These are phyloP conservation scores for Penicillium sp. DNA, from an alignment of 2,329 filamentous ascomycete genomes.

Conservation along the genomic window DNA sequence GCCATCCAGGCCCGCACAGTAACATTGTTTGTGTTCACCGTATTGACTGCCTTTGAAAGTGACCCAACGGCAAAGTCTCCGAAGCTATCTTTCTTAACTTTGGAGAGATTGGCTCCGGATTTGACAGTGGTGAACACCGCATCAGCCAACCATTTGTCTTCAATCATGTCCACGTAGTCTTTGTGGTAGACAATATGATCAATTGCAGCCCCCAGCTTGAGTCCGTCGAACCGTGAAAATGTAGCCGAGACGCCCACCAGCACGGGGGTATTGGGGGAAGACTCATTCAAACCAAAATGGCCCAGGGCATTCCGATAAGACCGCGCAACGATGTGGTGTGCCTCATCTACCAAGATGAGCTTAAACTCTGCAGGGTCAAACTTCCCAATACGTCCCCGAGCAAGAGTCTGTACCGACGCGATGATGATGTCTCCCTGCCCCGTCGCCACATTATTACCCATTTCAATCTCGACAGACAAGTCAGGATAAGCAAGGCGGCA, in stretches of 20 bases:
- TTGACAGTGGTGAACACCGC: conserved; percentile 94
- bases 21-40: conserved; percentile 75
- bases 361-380: conserved; percentile 83
- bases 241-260: conserved; percentile 90
- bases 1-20: conserved; percentile 85
- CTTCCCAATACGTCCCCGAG: conserved; percentile 76
- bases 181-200: conserved; percentile 97
- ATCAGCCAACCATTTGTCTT: conserved; percentile 87
- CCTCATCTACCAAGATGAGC: conserved; percentile 90
- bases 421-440: conserved; percentile 90
- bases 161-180: conserved; percentile 79
- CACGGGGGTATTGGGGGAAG: conserved; percentile 59
- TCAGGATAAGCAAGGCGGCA: conserved; percentile 79
- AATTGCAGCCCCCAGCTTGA: conserved; percentile 80
- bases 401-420: conserved; percentile 85
- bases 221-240: conserved; percentile 78
- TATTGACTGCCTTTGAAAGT: conserved; percentile 85
- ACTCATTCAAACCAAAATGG: conserved; percentile 74
- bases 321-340: conserved; percentile 89
- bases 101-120: conserved; percentile 77
- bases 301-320: conserved; percentile 75
- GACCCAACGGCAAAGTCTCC: conserved; percentile 81
- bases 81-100: conserved; percentile 64
- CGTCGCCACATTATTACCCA: conserved; percentile 77
- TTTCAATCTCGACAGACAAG: conserved; percentile 85